phyloP scores from a whole-genome alignment of 345 rosid species.

The Eucalyptus virginea region DNA sequence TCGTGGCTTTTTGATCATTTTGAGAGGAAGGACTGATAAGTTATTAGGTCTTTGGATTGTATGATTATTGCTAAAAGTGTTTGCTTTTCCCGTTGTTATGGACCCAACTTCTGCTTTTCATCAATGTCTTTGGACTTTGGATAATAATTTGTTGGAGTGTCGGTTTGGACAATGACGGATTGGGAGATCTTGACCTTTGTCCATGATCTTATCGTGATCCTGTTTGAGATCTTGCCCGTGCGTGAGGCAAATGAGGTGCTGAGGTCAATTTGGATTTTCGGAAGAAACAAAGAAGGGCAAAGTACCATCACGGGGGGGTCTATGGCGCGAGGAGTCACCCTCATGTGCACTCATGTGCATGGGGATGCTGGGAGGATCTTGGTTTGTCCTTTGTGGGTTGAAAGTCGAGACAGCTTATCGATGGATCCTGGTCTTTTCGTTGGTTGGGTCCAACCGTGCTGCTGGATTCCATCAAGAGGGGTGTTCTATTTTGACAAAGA shows the following conservation, averaged over 20 bases:
- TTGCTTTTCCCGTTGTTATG: background rate
- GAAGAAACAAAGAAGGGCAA: background rate
- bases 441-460: background rate
- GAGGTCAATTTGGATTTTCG: background rate
- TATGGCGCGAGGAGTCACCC: background rate
- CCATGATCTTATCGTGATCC: background rate
- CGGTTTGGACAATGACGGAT: background rate
- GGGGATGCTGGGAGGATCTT: background rate
- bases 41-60: background rate
- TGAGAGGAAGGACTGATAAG: background rate
- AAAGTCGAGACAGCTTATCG: background rate
- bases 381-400: background rate
- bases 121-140: background rate
- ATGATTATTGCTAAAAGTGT: background rate
- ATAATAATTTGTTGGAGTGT: background rate
- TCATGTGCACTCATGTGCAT: background rate
- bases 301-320: background rate
- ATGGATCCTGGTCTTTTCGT: background rate
- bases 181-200: background rate
- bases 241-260: background rate
- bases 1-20: background rate
- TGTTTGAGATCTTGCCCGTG: background rate
- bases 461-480: background rate
- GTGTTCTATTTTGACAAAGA: background rate
- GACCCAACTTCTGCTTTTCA: background rate